Conservation (phyloP, 306 rosid genomes). For the Trifolium dubium region DNA sequence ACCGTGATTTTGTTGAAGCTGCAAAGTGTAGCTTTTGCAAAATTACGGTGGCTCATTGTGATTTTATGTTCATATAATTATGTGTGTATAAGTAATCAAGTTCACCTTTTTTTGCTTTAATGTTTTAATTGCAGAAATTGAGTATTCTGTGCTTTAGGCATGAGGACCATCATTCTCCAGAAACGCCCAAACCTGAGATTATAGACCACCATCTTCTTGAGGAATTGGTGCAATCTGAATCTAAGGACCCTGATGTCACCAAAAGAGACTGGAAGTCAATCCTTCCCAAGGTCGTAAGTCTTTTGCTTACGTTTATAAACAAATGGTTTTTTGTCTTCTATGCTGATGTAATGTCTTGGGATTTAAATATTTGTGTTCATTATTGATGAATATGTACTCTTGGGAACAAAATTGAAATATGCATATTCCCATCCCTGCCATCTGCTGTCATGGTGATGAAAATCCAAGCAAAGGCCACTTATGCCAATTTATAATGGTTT, state of each 20-base stretch:
- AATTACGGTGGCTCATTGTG: too few species aligned
- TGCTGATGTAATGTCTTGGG: neutral
- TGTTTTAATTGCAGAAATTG: slow-evolving; percentile 60
- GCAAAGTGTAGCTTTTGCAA: too few species aligned
- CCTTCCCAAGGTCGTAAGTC: slow-evolving; percentile 56
- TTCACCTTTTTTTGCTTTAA: neutral
- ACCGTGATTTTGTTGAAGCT: too few species aligned
- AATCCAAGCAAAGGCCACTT: slow-evolving; percentile 19
- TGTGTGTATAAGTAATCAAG: neutral
- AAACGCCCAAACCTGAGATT: slow-evolving; percentile 59
- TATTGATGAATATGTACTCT: slow-evolving; percentile 1
- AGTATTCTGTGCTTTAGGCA: slow-evolving; percentile 79
- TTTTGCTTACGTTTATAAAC: slow-evolving; percentile 18
- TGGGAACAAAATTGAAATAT: slow-evolving; percentile 23
- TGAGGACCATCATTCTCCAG: slow-evolving; percentile 61
- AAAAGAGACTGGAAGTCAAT: slow-evolving; percentile 51
- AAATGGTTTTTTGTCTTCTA: neutral
- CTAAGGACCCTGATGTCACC: slow-evolving; percentile 43
- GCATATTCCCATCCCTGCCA: neutral
- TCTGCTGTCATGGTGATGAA: neutral
- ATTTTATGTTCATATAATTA: too few species aligned
- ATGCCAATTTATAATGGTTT: slow-evolving; percentile 11
- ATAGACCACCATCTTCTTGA: slow-evolving; percentile 53
- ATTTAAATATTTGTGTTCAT: slow-evolving; percentile 22
- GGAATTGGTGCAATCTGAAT: slow-evolving; percentile 58